Evolutionary conservation across 768 basidiomycete genomes (phyloP).

Genomic region (Collybia nuda): DNA sequence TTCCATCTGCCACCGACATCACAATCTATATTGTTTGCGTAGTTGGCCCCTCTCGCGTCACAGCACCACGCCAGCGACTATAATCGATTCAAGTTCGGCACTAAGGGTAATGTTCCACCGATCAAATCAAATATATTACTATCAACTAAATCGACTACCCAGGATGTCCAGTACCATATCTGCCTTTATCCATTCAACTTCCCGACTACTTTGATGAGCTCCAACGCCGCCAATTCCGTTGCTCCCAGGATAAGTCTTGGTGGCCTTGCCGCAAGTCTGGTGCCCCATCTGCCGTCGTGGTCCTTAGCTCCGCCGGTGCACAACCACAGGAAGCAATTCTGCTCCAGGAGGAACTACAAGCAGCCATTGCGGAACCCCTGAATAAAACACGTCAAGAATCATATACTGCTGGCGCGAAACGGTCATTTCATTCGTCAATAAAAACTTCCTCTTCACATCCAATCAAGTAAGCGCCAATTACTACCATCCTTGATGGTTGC

Average conservation of each 20-base stretch:
- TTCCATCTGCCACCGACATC: neutral
- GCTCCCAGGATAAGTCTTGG: slow-evolving; percentile 41
- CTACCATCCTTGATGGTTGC: neutral
- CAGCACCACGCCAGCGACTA: slow-evolving; percentile 77
- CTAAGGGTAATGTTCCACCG: slow-evolving; percentile 23
- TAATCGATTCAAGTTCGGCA: slow-evolving; percentile 66
- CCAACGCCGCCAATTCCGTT: slow-evolving; percentile 47
- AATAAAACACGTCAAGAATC: slow-evolving; percentile 6
- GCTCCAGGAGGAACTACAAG: slow-evolving; percentile 49
- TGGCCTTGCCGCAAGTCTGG: slow-evolving; percentile 37
- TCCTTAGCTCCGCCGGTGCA: slow-evolving; percentile 28
- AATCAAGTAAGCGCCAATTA: slow-evolving; percentile 63
- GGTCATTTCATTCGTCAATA: slow-evolving; percentile 20
- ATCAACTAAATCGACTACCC: slow-evolving; percentile 4
- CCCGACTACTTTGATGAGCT: slow-evolving; percentile 59
- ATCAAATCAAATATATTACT: no score
- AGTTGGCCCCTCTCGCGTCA: slow-evolving; percentile 63
- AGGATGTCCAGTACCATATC: slow-evolving; percentile 61
- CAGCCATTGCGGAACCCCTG: slow-evolving; percentile 51
- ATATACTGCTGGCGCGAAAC: slow-evolving; percentile 1
- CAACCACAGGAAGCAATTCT: slow-evolving; percentile 15
- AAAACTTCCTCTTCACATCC: slow-evolving; percentile 84
- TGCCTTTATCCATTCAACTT: slow-evolving; percentile 60
- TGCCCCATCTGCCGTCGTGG: slow-evolving; percentile 14
- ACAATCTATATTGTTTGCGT: slow-evolving; percentile 4